phyloP scores from a whole-genome alignment of 495 filamentous ascomycete genomes.

The Aspergillus conjunctus region DNA sequence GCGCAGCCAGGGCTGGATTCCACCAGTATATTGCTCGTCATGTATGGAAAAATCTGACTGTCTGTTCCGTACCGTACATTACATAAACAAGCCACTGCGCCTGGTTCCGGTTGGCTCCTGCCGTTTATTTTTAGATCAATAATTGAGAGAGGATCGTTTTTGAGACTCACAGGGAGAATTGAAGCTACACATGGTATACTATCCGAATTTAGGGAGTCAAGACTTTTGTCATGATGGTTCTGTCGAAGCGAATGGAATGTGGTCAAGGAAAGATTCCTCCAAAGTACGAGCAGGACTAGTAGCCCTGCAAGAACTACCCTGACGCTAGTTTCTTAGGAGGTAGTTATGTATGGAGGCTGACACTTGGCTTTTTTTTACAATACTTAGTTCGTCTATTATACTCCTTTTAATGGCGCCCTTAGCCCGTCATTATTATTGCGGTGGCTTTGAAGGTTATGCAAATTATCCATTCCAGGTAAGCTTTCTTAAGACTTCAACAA shows the following conservation, averaged over 20 bases:
- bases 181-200: neutral
- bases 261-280: neutral
- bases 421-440: constrained; percentile 2
- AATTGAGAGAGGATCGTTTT: neutral
- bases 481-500: too few relatives aligned
- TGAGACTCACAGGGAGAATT: neutral
- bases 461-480: neutral
- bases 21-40: neutral
- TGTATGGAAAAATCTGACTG: constrained; percentile 2
- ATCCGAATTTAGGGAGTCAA: neutral
- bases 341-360: constrained; percentile 15
- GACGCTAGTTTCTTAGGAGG: too few relatives aligned
- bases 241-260: neutral
- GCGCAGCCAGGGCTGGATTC: neutral
- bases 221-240: neutral
- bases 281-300: too few relatives aligned
- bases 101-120: constrained; percentile 23
- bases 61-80: constrained; percentile 10
- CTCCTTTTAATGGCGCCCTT: constrained; percentile 15
- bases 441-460: neutral
- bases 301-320: too few relatives aligned
- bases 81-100: constrained; percentile 10
- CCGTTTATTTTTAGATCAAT: constrained; percentile 20
- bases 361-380: constrained; percentile 18
- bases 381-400: constrained; percentile 1